Conservation (phyloP, 768 basidiomycete genomes). For the Lentinula raphanica region DNA sequence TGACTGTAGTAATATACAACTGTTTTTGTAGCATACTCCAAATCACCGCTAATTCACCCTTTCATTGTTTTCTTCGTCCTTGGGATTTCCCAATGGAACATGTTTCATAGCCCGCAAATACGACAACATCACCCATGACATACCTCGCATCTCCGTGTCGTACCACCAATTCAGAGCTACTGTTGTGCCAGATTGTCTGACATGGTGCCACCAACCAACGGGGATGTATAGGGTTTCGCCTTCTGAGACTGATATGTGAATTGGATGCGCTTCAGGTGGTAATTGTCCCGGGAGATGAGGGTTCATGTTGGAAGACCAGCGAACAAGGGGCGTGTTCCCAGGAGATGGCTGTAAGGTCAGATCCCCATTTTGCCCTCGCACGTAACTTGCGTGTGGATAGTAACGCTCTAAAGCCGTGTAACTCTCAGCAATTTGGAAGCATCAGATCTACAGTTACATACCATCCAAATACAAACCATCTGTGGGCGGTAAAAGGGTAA, state of each 20-base stretch:
- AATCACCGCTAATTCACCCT: too few species aligned
- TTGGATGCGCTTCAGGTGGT: slow-evolving; percentile 53
- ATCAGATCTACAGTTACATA: slow-evolving; percentile 24
- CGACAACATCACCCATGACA: slow-evolving; percentile 64
- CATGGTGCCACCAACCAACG: slow-evolving; percentile 93
- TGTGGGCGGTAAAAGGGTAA: slow-evolving; percentile 83
- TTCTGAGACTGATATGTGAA: slow-evolving; percentile 56
- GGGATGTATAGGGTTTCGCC: slow-evolving; percentile 88
- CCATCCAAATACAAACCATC: slow-evolving; percentile 83
- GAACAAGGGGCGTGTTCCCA: slow-evolving; percentile 37
- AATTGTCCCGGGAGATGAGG: slow-evolving; percentile 45
- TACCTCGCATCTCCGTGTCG: slow-evolving; percentile 70
- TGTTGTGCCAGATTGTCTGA: slow-evolving; percentile 61
- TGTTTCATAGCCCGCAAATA: slow-evolving; percentile 45
- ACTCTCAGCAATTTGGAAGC: background rate
- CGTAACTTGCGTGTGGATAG: slow-evolving; percentile 67
- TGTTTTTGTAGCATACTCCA: background rate
- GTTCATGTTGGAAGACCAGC: slow-evolving; percentile 78
- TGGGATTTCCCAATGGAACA: slow-evolving; percentile 20
- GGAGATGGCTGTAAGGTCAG: slow-evolving; percentile 28
- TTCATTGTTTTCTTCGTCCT: background rate
- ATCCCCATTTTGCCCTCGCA: slow-evolving; percentile 25
- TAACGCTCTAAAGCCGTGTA: slow-evolving; percentile 37
- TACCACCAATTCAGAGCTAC: slow-evolving; percentile 90
- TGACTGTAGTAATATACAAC: background rate